These are phyloP conservation scores for Globisporangium mamillatum DNA, from an alignment of 352 stramenopile genomes.

Conservation along the genomic window DNA sequence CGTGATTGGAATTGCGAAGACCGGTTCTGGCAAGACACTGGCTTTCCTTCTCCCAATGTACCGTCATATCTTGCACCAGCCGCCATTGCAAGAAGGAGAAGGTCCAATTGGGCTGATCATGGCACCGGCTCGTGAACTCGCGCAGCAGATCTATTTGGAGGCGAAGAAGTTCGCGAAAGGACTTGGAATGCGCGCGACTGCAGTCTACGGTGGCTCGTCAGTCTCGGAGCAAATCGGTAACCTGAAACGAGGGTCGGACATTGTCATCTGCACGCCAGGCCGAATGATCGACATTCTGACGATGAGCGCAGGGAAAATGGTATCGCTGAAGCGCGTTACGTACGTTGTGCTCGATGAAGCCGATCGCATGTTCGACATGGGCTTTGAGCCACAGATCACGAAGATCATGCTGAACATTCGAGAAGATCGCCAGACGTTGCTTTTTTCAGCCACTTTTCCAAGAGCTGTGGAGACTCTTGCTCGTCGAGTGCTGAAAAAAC, in stretches of 20 bases:
- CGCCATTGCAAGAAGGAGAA: constrained; percentile 90
- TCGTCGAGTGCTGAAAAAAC: constrained; percentile 90
- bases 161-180: constrained; percentile 93
- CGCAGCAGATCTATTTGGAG: constrained; percentile 98
- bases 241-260: constrained; percentile 96
- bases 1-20: constrained; percentile 99
- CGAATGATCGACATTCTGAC: constrained; percentile 99
- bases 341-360: constrained; percentile 99
- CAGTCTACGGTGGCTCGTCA: constrained; percentile 93
- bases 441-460: constrained; percentile 99
- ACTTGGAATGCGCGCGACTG: constrained; percentile 89
- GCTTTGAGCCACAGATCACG: constrained; percentile 99
- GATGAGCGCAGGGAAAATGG: constrained; percentile 96
- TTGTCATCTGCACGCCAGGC: constrained; percentile 98
- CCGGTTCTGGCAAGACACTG: constrained; percentile 91
- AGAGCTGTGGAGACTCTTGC: constrained; percentile 89
- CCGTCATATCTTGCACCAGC: constrained; percentile 94
- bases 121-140: constrained; percentile 97
- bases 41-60: constrained; percentile 94
- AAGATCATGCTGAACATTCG: constrained; percentile 95
- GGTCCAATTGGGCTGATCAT: constrained; percentile 98
- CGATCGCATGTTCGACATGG: constrained; percentile 99
- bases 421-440: constrained; percentile 88
- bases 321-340: constrained; percentile 95
- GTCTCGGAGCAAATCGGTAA: constrained; percentile 99